Evolutionary conservation across 371 early-diverging fungal genomes (phyloP).

Genomic region (Funneliformis caledonium): DNA sequence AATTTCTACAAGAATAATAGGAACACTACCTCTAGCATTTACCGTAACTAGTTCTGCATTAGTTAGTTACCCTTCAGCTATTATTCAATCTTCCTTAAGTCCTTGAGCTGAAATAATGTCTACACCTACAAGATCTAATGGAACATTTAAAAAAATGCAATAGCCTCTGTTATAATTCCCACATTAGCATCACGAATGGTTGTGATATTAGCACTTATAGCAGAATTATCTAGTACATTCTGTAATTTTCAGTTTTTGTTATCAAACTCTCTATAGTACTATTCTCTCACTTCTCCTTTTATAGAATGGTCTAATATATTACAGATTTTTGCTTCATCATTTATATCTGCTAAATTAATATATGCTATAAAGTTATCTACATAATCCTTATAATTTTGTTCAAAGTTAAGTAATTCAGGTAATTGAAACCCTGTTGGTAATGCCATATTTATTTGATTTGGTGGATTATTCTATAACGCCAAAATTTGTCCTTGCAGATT

Average conservation of each 20-base stretch:
- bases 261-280: background rate
- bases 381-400: background rate
- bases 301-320: background rate
- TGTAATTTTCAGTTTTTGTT: background rate
- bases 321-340: too few species aligned
- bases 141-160: background rate
- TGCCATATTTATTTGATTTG: background rate
- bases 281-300: background rate
- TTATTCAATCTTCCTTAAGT: background rate
- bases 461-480: slow-evolving; percentile 32
- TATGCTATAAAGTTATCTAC: background rate
- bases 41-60: background rate
- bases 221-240: background rate
- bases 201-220: background rate
- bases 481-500: slow-evolving; percentile 1
- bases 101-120: background rate
- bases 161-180: background rate
- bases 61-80: background rate
- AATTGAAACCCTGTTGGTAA: background rate
- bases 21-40: background rate
- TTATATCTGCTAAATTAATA: background rate
- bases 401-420: background rate
- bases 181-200: background rate
- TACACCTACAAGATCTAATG: background rate
- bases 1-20: background rate